Evolutionary conservation across 768 basidiomycete species (phyloP).

Genomic region (Podaxis rugospora): DNA sequence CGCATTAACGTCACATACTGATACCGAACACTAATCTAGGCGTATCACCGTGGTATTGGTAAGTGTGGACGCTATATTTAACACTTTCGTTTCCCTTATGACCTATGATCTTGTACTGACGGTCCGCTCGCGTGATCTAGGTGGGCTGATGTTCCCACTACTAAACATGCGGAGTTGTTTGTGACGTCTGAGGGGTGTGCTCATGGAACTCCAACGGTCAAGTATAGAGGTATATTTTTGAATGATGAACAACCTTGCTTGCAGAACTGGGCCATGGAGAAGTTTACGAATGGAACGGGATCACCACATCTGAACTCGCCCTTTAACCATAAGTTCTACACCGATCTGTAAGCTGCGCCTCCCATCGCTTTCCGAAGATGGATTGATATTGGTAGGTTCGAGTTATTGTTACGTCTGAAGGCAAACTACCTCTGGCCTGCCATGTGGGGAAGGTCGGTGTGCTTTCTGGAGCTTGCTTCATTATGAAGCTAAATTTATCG

Average conservation of each 20-base stretch:
- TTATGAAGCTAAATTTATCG: neutral
- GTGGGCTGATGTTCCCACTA: conserved; percentile 74
- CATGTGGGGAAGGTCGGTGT: conserved; percentile 35
- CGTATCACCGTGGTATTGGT: conserved; percentile 69
- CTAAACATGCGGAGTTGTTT: conserved; percentile 43
- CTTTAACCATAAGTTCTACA: conserved; percentile 59
- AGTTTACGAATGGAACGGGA: conserved; percentile 61
- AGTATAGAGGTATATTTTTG: conserved; percentile 67
- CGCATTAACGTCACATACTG: conserved; percentile 9
- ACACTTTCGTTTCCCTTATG: neutral
- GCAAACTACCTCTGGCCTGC: conserved; percentile 70
- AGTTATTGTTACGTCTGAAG: conserved; percentile 59
- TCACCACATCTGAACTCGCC: conserved; percentile 44
- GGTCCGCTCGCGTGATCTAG: conserved; percentile 23
- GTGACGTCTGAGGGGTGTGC: conserved; percentile 38
- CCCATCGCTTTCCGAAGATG: neutral
- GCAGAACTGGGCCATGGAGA: conserved; percentile 65
- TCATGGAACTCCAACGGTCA: conserved; percentile 61
- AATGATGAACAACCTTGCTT: conserved; percentile 74
- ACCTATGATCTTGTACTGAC: neutral
- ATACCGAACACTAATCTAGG: conserved; percentile 26
- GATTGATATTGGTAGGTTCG: conserved; percentile 39
- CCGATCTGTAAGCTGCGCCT: conserved; percentile 36
- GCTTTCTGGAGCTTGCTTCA: neutral
- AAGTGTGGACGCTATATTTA: conserved; percentile 16